A percentile compares a stretch with the other conserved stretches of the same genome.
Evolutionary conservation across 805 yeast species (phyloP).

Genomic region (Sugiyamaella marilandica): DNA sequence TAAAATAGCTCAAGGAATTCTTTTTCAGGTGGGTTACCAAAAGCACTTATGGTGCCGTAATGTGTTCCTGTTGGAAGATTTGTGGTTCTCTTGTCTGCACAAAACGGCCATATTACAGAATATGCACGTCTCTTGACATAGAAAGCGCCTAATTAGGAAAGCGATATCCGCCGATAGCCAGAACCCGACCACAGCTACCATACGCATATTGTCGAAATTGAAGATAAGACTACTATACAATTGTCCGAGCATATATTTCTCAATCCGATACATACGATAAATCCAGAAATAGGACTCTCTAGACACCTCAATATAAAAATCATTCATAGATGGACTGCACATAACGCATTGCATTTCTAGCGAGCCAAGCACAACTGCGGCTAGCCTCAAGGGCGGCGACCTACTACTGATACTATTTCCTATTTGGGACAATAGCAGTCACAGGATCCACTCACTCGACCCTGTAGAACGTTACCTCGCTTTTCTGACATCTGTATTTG

Average conservation of each 20-base stretch:
- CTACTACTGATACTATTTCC: background rate
- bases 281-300: no score
- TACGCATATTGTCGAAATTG: no score
- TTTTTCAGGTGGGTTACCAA: no score
- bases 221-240: no score
- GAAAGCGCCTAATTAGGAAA: background rate
- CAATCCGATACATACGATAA: no score
- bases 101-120: background rate
- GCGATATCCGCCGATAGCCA: background rate
- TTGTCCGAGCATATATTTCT: no score
- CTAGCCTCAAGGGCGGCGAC: no score
- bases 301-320: no score
- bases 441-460: background rate
- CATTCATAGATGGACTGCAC: no score
- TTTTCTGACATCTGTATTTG: constrained; percentile 3
- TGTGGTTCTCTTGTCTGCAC: background rate
- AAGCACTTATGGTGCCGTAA: background rate
- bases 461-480: background rate
- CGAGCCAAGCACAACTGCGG: no score
- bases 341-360: no score
- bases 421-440: background rate
- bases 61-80: background rate
- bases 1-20: background rate
- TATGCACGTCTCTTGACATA: background rate
- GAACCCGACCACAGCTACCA: no score